Conservation (phyloP, 2,329 filamentous ascomycete species). For the Ophiostoma quercus region DNA sequence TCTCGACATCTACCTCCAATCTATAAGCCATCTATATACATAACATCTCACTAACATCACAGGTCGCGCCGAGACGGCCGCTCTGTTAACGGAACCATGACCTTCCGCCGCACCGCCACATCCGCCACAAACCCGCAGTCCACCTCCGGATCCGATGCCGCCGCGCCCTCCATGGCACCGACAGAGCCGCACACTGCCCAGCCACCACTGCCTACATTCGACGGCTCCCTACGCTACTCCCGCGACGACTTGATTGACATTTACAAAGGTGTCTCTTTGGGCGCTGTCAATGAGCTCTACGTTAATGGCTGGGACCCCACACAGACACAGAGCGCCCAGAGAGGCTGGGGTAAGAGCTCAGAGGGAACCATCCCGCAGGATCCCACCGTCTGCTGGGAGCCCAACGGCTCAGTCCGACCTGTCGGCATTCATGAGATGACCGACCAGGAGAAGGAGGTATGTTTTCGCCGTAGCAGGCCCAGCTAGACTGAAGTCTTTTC, state of each 20-base stretch:
- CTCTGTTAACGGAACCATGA: slow-evolving; percentile 57
- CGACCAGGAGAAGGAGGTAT: slow-evolving; percentile 55
- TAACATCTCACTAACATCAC: not conserved
- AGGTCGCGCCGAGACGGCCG: slow-evolving; percentile 57
- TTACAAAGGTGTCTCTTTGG: slow-evolving; percentile 49
- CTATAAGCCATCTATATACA: not conserved
- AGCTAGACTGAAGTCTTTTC: not conserved
- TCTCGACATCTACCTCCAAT: not conserved
- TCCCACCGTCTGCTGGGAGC: slow-evolving; percentile 90
- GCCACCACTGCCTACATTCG: slow-evolving; percentile 41
- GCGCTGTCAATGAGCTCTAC: slow-evolving; percentile 63
- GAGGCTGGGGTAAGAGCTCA: slow-evolving; percentile 71
- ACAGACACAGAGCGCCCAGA: slow-evolving; percentile 58
- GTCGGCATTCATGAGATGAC: slow-evolving; percentile 68
- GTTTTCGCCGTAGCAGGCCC: slow-evolving; percentile 26
- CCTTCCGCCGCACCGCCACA: slow-evolving; percentile 58
- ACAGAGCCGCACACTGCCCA: slow-evolving; percentile 33
- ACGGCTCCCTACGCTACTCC: slow-evolving; percentile 59
- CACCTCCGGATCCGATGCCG: slow-evolving; percentile 26
- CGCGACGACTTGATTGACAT: slow-evolving; percentile 75
- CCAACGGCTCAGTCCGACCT: slow-evolving; percentile 62
- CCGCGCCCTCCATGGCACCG: slow-evolving; percentile 25
- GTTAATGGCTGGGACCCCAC: slow-evolving; percentile 75
- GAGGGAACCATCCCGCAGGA: slow-evolving; percentile 71
- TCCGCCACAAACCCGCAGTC: slow-evolving; percentile 37